Percentiles rank a stretch among this genome's conserved stretches.
phyloP scores from a whole-genome alignment of 2,329 filamentous ascomycete species.

The Ilyonectria mors-panacis region DNA sequence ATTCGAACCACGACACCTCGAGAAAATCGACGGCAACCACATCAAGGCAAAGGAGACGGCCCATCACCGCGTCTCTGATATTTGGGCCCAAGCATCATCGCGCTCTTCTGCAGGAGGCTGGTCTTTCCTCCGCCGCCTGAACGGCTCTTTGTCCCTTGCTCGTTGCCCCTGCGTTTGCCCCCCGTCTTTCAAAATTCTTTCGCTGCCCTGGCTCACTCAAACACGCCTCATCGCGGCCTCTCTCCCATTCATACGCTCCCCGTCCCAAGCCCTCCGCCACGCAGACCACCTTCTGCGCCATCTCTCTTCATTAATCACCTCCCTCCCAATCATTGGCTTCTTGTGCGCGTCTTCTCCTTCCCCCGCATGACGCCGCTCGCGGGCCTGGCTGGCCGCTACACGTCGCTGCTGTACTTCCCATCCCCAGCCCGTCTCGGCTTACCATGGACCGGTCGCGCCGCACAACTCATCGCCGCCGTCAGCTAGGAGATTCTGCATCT shows the following conservation, averaged over 20 bases:
- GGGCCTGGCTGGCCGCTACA: slow-evolving; percentile 49
- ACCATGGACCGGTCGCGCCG: slow-evolving; percentile 58
- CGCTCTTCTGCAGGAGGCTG: slow-evolving; percentile 19
- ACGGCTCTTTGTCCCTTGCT: slow-evolving; percentile 25
- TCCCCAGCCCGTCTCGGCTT: slow-evolving; percentile 48
- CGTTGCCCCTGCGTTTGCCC: slow-evolving; percentile 40
- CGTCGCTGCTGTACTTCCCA: slow-evolving; percentile 49
- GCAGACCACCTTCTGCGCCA: slow-evolving; percentile 22
- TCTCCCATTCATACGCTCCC: slow-evolving; percentile 43
- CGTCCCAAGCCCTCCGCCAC: slow-evolving; percentile 38
- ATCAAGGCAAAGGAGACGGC: slow-evolving; percentile 53
- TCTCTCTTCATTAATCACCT: slow-evolving; percentile 25
- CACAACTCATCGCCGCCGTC: slow-evolving; percentile 52
- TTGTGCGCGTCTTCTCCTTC: slow-evolving; percentile 38
- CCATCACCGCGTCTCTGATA: slow-evolving; percentile 44
- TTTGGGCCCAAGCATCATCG: slow-evolving; percentile 32
- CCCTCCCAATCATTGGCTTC: slow-evolving; percentile 32
- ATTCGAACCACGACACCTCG: slow-evolving; percentile 59
- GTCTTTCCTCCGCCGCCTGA: slow-evolving; percentile 25
- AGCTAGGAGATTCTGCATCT: slow-evolving; percentile 52
- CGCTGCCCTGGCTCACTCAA: slow-evolving; percentile 49
- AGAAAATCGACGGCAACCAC: slow-evolving; percentile 55
- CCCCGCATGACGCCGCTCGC: slow-evolving; percentile 46
- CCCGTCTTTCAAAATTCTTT: slow-evolving; percentile 52
- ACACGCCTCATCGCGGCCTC: slow-evolving; percentile 46